A percentile compares a stretch with the other conserved stretches of the same genome.
These are phyloP conservation scores for Xylaria polymorpha DNA, from an alignment of 2,329 filamentous ascomycete species.

Conservation along the genomic window DNA sequence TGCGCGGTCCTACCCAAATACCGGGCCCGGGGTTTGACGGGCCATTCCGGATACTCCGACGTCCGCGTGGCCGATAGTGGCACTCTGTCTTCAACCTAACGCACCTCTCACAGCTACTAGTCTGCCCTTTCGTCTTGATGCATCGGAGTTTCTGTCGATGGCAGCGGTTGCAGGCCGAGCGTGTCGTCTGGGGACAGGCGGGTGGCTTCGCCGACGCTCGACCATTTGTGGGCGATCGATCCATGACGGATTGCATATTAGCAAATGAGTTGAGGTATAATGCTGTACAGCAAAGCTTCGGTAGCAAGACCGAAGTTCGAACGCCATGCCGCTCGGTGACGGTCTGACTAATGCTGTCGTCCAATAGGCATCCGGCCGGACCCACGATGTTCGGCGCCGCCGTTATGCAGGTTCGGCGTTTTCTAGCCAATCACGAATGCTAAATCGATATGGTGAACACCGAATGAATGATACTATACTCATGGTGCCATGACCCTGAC, in stretches of 20 bases:
- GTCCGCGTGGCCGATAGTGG: conserved; percentile 21
- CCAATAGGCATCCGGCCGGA: not conserved
- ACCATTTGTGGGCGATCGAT: not conserved
- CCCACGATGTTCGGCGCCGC: conserved; percentile 5
- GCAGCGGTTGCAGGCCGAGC: conserved; percentile 34
- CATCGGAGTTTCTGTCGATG: conserved; percentile 35
- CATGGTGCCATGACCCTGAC: not conserved
- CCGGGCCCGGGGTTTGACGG: not conserved
- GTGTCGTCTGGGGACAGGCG: conserved; percentile 10
- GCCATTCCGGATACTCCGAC: conserved; percentile 2
- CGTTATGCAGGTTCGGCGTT: conserved; percentile 32
- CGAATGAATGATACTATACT: conserved; percentile 24
- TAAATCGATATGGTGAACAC: not conserved
- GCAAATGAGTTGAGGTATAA: not conserved
- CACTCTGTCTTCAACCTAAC: conserved; percentile 16
- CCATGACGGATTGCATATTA: not conserved
- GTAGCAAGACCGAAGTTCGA: not conserved
- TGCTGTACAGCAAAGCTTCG: not conserved
- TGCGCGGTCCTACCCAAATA: not conserved
- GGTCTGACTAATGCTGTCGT: not conserved
- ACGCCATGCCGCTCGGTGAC: not conserved
- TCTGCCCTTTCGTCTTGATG: conserved; percentile 12
- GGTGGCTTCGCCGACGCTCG: not conserved
- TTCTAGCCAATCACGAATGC: conserved; percentile 30
- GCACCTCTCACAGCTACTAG: conserved; percentile 29